phyloP scores from a whole-genome alignment of 257 asterid species.

The Nicotiana attenuata region DNA sequence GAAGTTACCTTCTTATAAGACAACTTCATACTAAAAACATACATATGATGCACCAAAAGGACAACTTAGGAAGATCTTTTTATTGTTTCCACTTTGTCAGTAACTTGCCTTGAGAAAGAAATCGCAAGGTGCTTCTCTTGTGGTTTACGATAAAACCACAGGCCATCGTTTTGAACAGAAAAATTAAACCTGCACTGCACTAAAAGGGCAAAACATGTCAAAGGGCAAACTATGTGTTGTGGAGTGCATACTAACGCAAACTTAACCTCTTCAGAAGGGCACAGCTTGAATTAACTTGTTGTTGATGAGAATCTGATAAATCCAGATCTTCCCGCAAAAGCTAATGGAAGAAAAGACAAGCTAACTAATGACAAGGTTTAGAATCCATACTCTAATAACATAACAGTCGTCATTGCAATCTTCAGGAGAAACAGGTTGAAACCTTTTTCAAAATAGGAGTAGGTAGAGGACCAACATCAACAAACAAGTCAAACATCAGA shows the following conservation, averaged over 20 bases:
- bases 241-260: neutral
- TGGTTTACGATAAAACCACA: no score
- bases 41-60: neutral
- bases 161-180: no score
- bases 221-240: no score
- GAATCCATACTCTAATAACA: neutral
- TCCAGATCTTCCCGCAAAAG: neutral
- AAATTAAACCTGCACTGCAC: no score
- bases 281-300: neutral
- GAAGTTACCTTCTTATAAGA: neutral
- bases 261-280: neutral
- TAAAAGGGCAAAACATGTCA: no score
- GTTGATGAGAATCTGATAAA: neutral
- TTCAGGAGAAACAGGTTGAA: neutral
- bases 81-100: neutral
- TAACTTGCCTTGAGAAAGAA: neutral
- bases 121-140: no score
- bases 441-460: neutral
- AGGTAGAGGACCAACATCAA: neutral
- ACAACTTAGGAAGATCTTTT: neutral
- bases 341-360: neutral
- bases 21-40: neutral
- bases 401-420: neutral
- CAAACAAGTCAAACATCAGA: neutral
- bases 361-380: neutral